Evolutionary conservation across 768 basidiomycete genomes (phyloP).

Genomic region (Russula sp.): DNA sequence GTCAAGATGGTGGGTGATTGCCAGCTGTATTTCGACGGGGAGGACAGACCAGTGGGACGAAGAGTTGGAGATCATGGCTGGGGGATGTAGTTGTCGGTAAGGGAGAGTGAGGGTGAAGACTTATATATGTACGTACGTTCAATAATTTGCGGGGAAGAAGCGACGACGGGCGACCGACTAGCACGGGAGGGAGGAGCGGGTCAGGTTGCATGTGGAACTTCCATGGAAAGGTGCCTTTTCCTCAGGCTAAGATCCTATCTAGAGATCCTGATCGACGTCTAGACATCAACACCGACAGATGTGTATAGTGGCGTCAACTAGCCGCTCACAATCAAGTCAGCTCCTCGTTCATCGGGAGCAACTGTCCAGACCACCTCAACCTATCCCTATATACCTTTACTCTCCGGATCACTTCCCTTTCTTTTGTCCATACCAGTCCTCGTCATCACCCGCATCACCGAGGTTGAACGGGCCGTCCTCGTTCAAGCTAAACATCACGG

Average conservation of each 20-base stretch:
- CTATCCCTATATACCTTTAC: not conserved
- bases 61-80: not conserved
- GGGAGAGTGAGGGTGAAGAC: not conserved
- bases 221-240: slow-evolving; percentile 25
- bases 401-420: not conserved
- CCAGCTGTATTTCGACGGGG: slow-evolving; percentile 28
- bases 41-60: slow-evolving; percentile 22
- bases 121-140: slow-evolving; percentile 23
- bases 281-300: slow-evolving; percentile 4
- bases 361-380: not conserved
- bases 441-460: slow-evolving; percentile 14
- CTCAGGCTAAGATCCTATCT: slow-evolving; percentile 20
- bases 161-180: slow-evolving; percentile 19
- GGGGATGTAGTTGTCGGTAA: slow-evolving; percentile 5
- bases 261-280: slow-evolving; percentile 22
- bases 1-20: slow-evolving; percentile 28
- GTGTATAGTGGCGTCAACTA: not conserved
- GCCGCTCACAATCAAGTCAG: slow-evolving; percentile 16
- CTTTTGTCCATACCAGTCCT: not conserved
- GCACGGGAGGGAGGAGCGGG: slow-evolving; percentile 18
- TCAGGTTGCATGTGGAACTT: slow-evolving; percentile 1
- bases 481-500: no score
- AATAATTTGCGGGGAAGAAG: slow-evolving; percentile 14
- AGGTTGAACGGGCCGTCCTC: slow-evolving; percentile 9
- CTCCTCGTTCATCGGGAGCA: slow-evolving; percentile 24